These are phyloP conservation scores for Scutellaria baicalensis DNA, from an alignment of 257 asterid species.

Conservation along the genomic window DNA sequence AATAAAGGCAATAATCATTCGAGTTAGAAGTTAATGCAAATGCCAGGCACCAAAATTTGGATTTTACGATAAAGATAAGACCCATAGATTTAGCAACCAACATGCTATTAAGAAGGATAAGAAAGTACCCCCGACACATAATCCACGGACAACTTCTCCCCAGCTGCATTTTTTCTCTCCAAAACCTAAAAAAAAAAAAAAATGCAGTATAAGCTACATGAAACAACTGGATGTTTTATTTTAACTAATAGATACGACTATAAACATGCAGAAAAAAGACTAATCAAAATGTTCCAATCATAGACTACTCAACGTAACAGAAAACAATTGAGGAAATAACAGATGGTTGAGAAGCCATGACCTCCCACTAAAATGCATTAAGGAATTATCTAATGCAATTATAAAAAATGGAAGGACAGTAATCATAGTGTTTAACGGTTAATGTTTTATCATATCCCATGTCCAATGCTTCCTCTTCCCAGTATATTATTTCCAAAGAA, in stretches of 20 bases:
- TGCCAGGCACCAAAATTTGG: not conserved
- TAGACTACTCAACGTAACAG: not conserved
- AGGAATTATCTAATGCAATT: not conserved
- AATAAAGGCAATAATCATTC: not conserved
- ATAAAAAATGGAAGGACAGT: not conserved
- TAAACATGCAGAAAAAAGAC: not conserved
- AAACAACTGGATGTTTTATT: not conserved
- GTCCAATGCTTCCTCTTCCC: not conserved
- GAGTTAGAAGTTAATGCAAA: not conserved
- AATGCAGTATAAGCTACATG: constrained; percentile 7
- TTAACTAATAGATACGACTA: not conserved
- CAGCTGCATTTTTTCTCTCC: constrained; percentile 49
- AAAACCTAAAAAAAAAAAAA: constrained; percentile 43
- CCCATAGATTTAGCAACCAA: not conserved
- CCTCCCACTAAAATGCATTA: not conserved
- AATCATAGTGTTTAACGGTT: not conserved
- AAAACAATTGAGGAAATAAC: not conserved
- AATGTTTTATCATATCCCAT: not conserved
- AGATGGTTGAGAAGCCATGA: not conserved
- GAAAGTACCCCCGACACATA: constrained; percentile 59
- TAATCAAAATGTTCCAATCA: not conserved
- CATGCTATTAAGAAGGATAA: constrained; percentile 3
- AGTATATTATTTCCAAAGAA: not conserved
- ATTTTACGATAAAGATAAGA: not conserved
- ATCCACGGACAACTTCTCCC: constrained; percentile 43